A percentile compares a stretch with the other conserved stretches of the same genome.
These are phyloP conservation scores for Discostella stelligera DNA, from an alignment of 352 stramenopile genomes.

Conservation along the genomic window DNA sequence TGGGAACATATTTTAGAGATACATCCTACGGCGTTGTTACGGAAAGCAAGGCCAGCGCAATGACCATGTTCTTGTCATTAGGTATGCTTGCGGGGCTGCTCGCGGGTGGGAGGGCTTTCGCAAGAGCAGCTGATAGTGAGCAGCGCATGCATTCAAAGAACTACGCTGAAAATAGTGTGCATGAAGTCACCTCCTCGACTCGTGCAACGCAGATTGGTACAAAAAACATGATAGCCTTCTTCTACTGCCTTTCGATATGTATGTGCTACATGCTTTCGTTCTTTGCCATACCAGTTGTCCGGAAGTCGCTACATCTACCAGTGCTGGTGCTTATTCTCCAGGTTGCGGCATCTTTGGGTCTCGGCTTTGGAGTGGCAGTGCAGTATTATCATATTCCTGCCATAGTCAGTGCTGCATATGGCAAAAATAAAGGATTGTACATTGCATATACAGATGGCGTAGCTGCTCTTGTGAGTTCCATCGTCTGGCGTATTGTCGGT, in stretches of 20 bases:
- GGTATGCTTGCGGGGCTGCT: constrained; percentile 69
- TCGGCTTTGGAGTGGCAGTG: constrained; percentile 72
- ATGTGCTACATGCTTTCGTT: constrained; percentile 75
- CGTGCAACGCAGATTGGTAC: constrained; percentile 30
- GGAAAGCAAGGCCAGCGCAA: constrained; percentile 55
- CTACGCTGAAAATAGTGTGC: constrained; percentile 1
- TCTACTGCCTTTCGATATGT: constrained; percentile 75
- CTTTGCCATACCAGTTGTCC: constrained; percentile 65
- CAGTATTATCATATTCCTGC: constrained; percentile 64
- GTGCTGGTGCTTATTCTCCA: constrained; percentile 72
- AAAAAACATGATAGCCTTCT: constrained; percentile 64
- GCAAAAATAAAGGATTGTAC: constrained; percentile 72
- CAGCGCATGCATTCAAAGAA: constrained; percentile 7
- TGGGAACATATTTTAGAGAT: constrained; percentile 75
- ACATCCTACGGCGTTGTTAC: constrained; percentile 66
- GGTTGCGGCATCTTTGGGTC: constrained; percentile 54
- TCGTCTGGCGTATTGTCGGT: constrained; percentile 73
- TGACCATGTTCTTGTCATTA: constrained; percentile 71
- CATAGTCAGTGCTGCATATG: constrained; percentile 61
- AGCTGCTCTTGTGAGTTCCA: constrained; percentile 60
- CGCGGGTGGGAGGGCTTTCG: constrained; percentile 68
- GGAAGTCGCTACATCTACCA: constrained; percentile 49
- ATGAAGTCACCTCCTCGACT: constrained; percentile 16
- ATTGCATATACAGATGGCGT: constrained; percentile 74
- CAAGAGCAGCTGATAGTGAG: constrained; percentile 34